These are phyloP conservation scores for Eimeria praecox DNA, from an alignment of 169 alveolate species.

Conservation along the genomic window DNA sequence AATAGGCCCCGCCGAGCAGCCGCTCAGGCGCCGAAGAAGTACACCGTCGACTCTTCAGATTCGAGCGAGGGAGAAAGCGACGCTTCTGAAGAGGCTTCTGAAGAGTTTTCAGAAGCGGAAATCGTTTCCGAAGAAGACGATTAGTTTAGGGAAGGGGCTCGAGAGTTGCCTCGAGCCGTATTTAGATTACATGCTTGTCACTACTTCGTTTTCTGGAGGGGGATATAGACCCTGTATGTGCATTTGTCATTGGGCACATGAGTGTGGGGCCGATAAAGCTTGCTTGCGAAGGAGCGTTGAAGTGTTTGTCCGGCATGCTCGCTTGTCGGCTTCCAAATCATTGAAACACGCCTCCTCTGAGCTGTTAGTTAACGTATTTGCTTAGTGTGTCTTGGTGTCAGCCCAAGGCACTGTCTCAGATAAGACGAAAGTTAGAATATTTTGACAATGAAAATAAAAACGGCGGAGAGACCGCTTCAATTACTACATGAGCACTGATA, in stretches of 20 bases:
- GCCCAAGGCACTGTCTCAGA: neutral
- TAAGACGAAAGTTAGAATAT: neutral
- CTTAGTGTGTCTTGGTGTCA: neutral
- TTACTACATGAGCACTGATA: neutral
- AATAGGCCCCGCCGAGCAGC: constrained; percentile 73
- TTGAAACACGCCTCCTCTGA: constrained; percentile 1
- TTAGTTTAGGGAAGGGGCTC: constrained; percentile 12
- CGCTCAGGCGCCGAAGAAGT: constrained; percentile 67
- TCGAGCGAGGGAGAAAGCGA: constrained; percentile 63
- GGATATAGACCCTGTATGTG: neutral
- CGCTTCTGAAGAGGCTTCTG: constrained; percentile 54
- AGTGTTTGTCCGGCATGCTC: neutral
- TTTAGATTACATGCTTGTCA: neutral
- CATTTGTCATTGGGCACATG: neutral
- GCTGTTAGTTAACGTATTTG: neutral
- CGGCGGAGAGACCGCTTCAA: neutral
- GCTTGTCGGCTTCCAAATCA: neutral
- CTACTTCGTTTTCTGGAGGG: neutral
- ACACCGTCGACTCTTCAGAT: constrained; percentile 53
- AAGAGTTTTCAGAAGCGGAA: constrained; percentile 56
- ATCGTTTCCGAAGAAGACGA: constrained; percentile 43
- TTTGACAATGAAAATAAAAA: neutral
- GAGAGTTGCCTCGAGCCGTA: neutral
- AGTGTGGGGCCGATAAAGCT: neutral
- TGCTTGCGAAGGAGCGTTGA: neutral